These are phyloP conservation scores for Aspergillus floridensis DNA, from an alignment of 2,329 filamentous ascomycete genomes.

Conservation along the genomic window DNA sequence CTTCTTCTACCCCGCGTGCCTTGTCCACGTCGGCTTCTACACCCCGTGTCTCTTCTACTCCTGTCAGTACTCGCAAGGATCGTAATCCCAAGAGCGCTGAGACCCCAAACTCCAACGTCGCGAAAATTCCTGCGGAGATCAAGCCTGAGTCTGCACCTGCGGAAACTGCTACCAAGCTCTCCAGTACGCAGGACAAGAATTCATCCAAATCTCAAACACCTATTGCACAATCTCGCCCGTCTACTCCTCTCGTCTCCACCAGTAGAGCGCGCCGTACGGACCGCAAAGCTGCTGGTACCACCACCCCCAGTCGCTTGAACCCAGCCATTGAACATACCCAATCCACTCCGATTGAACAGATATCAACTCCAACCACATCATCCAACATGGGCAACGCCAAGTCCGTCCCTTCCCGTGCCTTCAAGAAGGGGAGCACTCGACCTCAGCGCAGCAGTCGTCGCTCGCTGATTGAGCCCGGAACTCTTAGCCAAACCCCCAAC, in stretches of 20 bases:
- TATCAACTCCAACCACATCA: not conserved
- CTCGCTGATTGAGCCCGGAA: not conserved
- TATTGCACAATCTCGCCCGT: not conserved
- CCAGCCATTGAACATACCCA: not conserved
- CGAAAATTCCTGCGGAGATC: conserved; percentile 6
- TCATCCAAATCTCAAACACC: conserved; percentile 9
- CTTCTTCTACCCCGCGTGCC: not conserved
- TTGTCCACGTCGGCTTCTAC: not conserved
- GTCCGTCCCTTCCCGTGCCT: not conserved
- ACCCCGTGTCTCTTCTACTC: not conserved
- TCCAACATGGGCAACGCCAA: not conserved
- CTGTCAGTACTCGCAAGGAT: conserved; percentile 7
- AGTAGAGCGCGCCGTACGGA: conserved; percentile 14
- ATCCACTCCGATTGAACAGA: not conserved
- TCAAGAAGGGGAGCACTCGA: not conserved
- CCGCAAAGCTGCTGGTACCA: conserved; percentile 9
- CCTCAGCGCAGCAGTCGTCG: not conserved
- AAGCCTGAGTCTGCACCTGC: conserved; percentile 3
- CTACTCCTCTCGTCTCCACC: conserved; percentile 6
- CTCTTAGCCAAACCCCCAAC: not conserved
- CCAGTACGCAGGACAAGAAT: conserved; percentile 3
- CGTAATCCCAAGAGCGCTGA: conserved; percentile 10
- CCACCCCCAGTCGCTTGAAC: not conserved
- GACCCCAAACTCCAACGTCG: conserved; percentile 1
- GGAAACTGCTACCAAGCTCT: not conserved